phyloP scores from a whole-genome alignment of 192 early-diverging fungal species.

The Coemansia sp. region DNA sequence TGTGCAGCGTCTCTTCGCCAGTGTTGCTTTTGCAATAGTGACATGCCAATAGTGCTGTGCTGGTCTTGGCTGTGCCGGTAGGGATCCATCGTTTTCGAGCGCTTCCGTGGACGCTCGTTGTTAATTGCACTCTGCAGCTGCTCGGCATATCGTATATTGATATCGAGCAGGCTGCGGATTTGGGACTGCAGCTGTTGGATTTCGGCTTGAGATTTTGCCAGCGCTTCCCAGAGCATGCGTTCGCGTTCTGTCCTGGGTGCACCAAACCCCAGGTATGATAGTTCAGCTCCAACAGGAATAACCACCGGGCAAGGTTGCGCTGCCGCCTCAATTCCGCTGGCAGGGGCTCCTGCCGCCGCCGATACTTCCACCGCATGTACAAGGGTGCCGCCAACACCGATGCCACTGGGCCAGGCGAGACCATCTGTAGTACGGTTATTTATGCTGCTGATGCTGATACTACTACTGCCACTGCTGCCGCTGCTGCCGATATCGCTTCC shows the following conservation, averaged over 20 bases:
- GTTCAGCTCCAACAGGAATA: not conserved
- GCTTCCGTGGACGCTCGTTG: slow-evolving; percentile 13
- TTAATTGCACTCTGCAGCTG: slow-evolving; percentile 34
- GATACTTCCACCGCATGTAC: not conserved
- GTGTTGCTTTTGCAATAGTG: not conserved
- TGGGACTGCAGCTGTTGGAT: slow-evolving; percentile 28
- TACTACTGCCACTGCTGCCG: not conserved
- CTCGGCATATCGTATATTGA: slow-evolving; percentile 47
- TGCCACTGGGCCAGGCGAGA: not conserved
- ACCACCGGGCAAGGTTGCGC: not conserved
- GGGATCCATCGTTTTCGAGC: not conserved
- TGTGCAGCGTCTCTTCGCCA: not conserved
- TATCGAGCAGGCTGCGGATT: slow-evolving; percentile 23
- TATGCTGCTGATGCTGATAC: too few species aligned
- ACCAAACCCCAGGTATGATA: not conserved
- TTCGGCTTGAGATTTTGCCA: slow-evolving; percentile 24
- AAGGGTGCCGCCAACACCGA: not conserved
- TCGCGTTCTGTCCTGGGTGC: slow-evolving; percentile 25
- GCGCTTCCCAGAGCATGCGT: slow-evolving; percentile 16
- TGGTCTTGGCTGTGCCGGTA: not conserved
- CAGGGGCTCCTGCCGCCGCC: not conserved
- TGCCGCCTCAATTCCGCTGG: not conserved
- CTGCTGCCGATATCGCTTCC: not conserved
- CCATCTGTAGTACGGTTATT: not conserved
- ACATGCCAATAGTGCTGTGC: not conserved